Evolutionary conservation across 1,284 basidiomycete species (phyloP).

Genomic region (Melampsora occidentalis): DNA sequence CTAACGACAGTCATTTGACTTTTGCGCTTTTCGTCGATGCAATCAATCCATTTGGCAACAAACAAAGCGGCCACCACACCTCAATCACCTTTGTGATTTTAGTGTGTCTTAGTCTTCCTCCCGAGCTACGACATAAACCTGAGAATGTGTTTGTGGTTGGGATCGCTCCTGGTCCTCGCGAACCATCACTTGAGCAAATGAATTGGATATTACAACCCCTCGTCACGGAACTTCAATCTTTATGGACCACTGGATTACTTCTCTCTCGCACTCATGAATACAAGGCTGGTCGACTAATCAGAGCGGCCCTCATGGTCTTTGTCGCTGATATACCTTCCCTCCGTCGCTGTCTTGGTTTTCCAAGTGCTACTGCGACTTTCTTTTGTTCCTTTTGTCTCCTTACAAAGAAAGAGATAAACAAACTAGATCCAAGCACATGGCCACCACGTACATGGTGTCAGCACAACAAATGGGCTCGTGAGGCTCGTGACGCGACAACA

Average conservation of each 20-base stretch:
- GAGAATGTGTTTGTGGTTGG: slow-evolving; percentile 56
- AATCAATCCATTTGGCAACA: slow-evolving; percentile 36
- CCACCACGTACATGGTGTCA: background rate
- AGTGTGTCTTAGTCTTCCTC: background rate
- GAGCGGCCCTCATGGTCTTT: slow-evolving; percentile 38
- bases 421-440: slow-evolving; percentile 12
- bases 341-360: slow-evolving; percentile 34
- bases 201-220: slow-evolving; percentile 52
- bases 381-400: slow-evolving; percentile 43
- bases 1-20: background rate
- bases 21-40: slow-evolving; percentile 24
- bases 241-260: slow-evolving; percentile 52
- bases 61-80: background rate
- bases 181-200: slow-evolving; percentile 48
- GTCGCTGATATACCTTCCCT: slow-evolving; percentile 45
- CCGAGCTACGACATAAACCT: slow-evolving; percentile 49
- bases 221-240: slow-evolving; percentile 50
- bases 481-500: slow-evolving; percentile 3
- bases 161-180: slow-evolving; percentile 52
- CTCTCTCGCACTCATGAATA: slow-evolving; percentile 8
- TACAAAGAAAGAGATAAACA: slow-evolving; percentile 1
- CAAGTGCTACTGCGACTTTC: background rate
- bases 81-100: slow-evolving; percentile 16
- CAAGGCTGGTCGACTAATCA: background rate
- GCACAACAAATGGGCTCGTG: background rate